Evolutionary conservation across 78 protist species (phyloP).

Genomic region (Anaeramoeba ignava): DNA sequence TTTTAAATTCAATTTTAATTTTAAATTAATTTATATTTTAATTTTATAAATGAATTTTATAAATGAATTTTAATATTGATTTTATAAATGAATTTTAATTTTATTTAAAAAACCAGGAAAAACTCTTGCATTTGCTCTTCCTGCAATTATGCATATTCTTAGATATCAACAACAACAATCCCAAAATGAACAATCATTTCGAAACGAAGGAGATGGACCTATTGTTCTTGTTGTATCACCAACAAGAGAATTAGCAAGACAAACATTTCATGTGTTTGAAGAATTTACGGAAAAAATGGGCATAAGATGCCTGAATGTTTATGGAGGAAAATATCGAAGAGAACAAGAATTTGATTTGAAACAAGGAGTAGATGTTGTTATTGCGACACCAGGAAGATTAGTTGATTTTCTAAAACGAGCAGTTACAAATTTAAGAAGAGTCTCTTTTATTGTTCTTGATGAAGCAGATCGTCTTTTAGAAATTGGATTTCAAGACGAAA

Average conservation of each 20-base stretch:
- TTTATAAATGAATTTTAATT: no score
- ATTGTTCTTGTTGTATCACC: no score
- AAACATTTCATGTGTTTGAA: not conserved
- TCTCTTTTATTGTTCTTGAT: slow-evolving; percentile 84
- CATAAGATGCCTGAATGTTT: not conserved
- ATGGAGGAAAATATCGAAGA: not conserved
- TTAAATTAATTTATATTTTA: no score
- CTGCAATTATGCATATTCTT: no score
- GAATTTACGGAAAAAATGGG: not conserved
- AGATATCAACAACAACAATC: no score
- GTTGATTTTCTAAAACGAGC: slow-evolving; percentile 72
- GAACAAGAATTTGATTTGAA: not conserved
- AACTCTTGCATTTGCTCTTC: no score
- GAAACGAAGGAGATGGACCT: no score
- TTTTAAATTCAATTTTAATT: no score
- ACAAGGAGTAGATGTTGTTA: slow-evolving; percentile 24
- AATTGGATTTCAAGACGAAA: not conserved
- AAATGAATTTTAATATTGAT: no score
- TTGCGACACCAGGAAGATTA: slow-evolving; percentile 99
- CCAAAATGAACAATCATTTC: no score
- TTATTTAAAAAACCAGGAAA: no score
- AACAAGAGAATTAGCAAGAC: not conserved
- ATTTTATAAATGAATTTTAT: no score
- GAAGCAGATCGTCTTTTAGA: slow-evolving; percentile 63
- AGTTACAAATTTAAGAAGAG: slow-evolving; percentile 50